Base-by-base conservation (phyloP, 2,329 filamentous ascomycete species). In the Akanthomyces lecanii region DNA sequence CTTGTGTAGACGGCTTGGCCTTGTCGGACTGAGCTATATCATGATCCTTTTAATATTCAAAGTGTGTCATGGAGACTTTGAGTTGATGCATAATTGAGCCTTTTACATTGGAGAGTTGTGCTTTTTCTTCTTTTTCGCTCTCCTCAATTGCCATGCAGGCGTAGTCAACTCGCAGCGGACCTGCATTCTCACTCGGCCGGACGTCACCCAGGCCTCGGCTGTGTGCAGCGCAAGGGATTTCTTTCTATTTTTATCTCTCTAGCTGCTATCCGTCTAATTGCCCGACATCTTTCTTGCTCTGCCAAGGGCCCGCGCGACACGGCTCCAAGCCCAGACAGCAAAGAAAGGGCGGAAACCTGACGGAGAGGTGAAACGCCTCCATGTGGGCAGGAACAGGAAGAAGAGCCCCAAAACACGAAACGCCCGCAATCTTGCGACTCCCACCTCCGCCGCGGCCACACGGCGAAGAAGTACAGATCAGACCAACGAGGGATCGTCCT, bases 291-390 rank as follows among this genome's bases (percentile, higher is more conserved):
- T 12, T 18, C 30, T 23, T 28, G 36, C 21, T 16, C 55, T 48
- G 38, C 38, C 48, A 52, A 60, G 47, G 14, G 33, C 33, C 33
- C 33, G 18, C 44, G 44, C 18, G 14, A 21, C 16, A 5, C 30
- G 36, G 10, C n/a, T 14, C 45, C 21, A 47, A 12, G n/a, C 45
- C 21, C 11, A 23, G 8, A 47, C 8, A 7, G 30, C 11, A 14
- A 11, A 40, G 8, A n/a, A 30, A 40, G 6, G n/a, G 40, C 3
- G 2, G 18, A 8, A 30, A 38, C 58, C 58, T 61, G 58, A 60
- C 48, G 58, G 36, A 28, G 58, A 61, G 23, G 48, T 61, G 58
- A 61, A 61, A 61, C 58, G 58, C 58, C 56, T 45, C 50, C 58
- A 14, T 61, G 48, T 61, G 48, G 58, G 58, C 58, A 14, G 25